These are phyloP conservation scores for Lolium multiflorum DNA, from an alignment of 176 grass and related monocot species.

Conservation along the genomic window DNA sequence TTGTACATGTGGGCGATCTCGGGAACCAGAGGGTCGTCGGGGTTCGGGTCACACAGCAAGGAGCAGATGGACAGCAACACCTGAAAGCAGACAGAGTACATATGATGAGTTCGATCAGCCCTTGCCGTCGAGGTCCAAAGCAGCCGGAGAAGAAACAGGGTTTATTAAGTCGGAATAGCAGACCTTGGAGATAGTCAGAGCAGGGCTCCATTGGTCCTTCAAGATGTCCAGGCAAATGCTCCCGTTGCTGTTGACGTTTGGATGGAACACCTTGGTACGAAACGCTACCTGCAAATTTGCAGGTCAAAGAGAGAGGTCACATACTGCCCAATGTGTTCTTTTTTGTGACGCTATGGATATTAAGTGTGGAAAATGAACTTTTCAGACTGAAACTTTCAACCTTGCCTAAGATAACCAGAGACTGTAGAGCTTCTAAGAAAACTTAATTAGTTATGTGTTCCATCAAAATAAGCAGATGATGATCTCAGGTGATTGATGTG, in stretches of 20 bases:
- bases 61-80: slow-evolving; percentile 81
- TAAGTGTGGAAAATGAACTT: background rate
- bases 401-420: slow-evolving; percentile 1
- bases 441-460: background rate
- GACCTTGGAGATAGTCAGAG: slow-evolving; percentile 76
- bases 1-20: slow-evolving; percentile 90
- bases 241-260: slow-evolving; percentile 82
- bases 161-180: background rate
- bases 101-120: background rate
- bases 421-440: background rate
- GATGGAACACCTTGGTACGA: slow-evolving; percentile 80
- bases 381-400: slow-evolving; percentile 3
- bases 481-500: background rate
- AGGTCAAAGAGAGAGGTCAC: background rate
- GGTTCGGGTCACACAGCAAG: slow-evolving; percentile 71
- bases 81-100: slow-evolving; percentile 27
- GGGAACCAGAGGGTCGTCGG: slow-evolving; percentile 77
- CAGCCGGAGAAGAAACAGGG: background rate
- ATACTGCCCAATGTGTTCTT: background rate
- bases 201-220: slow-evolving; percentile 86
- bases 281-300: slow-evolving; percentile 68
- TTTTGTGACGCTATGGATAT: background rate
- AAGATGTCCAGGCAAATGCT: slow-evolving; percentile 86
- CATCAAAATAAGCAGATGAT: slow-evolving; percentile 2
- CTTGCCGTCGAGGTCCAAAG: background rate